Evolutionary conservation across 2,329 filamentous ascomycete genomes (phyloP).

Genomic region (Colletotrichum sp.): DNA sequence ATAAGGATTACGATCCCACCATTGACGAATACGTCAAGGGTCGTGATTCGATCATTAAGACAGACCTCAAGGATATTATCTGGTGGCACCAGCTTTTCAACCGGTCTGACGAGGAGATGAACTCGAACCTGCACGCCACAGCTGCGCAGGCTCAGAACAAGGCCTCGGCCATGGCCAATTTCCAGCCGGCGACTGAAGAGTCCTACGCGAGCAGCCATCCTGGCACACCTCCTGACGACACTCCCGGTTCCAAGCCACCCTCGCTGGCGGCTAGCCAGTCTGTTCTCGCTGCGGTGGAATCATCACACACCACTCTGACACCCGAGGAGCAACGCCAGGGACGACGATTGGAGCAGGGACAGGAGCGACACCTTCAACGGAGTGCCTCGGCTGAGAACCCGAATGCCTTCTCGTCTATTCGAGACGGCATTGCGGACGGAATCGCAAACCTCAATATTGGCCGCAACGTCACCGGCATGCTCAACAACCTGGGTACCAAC

Average conservation of each 20-base stretch:
- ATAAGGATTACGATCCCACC: constrained; percentile 75
- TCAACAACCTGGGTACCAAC: constrained; percentile 35
- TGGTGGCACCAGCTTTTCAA: constrained; percentile 96
- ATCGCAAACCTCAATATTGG: constrained; percentile 53
- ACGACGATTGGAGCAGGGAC: constrained; percentile 26
- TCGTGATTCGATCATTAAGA: constrained; percentile 84
- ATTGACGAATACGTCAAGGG: constrained; percentile 82
- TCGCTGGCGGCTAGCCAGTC: constrained; percentile 49
- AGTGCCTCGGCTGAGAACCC: constrained; percentile 51
- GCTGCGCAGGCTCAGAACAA: constrained; percentile 51
- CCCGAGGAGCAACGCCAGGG: constrained; percentile 29
- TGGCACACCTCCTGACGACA: constrained; percentile 24
- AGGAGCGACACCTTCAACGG: constrained; percentile 35
- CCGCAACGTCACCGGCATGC: constrained; percentile 49
- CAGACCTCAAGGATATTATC: constrained; percentile 75
- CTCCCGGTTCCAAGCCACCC: constrained; percentile 41
- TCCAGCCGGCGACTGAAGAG: constrained; percentile 22
- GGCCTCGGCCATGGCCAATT: constrained; percentile 31
- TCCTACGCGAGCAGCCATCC: constrained; percentile 27
- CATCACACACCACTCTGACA: constrained; percentile 57
- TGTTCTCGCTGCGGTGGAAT: constrained; percentile 65
- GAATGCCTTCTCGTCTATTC: constrained; percentile 49
- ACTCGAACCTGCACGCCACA: constrained; percentile 65
- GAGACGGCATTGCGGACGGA: constrained; percentile 57
- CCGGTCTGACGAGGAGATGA: constrained; percentile 91